phyloP scores from a whole-genome alignment of 129 eudicot genomes.

The Escallonia rubra region DNA sequence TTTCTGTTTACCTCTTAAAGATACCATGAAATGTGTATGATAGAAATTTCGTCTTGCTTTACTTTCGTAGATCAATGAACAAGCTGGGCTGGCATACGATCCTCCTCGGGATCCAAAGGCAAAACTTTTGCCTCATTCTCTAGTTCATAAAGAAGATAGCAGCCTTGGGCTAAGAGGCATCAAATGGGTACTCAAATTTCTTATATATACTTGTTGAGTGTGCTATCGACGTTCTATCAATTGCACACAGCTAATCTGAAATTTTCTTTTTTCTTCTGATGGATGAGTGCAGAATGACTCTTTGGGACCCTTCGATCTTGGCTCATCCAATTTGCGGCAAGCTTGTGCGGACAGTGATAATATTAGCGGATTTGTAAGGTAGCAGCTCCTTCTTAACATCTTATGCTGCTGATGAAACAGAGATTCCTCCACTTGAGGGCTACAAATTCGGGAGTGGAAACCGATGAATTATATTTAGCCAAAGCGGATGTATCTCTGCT shows the following conservation, averaged over 20 bases:
- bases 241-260: slow-evolving; percentile 1
- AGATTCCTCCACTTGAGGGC: slow-evolving; percentile 13
- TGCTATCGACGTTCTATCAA: neutral
- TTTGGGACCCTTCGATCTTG: slow-evolving; percentile 53
- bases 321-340: slow-evolving; percentile 28
- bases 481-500: too few relatives aligned
- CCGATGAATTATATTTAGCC: too few relatives aligned
- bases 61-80: slow-evolving; percentile 27
- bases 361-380: slow-evolving; percentile 16
- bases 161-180: slow-evolving; percentile 48
- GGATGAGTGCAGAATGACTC: slow-evolving; percentile 50
- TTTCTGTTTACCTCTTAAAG: too few relatives aligned
- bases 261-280: slow-evolving; percentile 3
- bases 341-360: slow-evolving; percentile 22
- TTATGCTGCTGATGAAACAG: slow-evolving; percentile 4
- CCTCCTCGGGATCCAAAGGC: slow-evolving; percentile 29
- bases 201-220: neutral
- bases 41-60: neutral
- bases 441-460: neutral
- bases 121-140: slow-evolving; percentile 27
- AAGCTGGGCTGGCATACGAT: slow-evolving; percentile 20
- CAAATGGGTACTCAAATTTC: slow-evolving; percentile 41
- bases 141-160: slow-evolving; percentile 36
- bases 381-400: slow-evolving; percentile 2
- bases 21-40: too few relatives aligned